A percentile compares a stretch with the other conserved stretches of the same genome.
These are phyloP conservation scores for Botryobasidium botryosum DNA, from an alignment of 768 basidiomycete species.

Conservation along the genomic window DNA sequence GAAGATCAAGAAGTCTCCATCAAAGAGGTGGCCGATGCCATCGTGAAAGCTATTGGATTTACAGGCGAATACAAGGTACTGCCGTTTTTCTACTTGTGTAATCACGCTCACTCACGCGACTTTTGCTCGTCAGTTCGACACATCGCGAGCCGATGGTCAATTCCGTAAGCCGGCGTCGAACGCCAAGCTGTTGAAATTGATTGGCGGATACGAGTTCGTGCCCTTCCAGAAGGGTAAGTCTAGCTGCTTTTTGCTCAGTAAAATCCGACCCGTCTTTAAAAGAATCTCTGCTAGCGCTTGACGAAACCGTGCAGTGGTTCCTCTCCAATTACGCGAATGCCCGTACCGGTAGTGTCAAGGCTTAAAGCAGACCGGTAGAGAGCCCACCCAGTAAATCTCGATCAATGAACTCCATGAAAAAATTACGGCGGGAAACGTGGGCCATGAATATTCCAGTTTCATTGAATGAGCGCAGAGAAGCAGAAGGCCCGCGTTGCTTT, in stretches of 20 bases:
- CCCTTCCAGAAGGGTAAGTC: slow-evolving; percentile 66
- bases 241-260: background rate
- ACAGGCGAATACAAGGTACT: slow-evolving; percentile 55
- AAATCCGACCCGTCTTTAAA: background rate
- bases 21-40: slow-evolving; percentile 76
- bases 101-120: background rate
- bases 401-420: no score
- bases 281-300: slow-evolving; percentile 34
- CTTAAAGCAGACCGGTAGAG: no score
- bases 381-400: no score
- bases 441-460: no score
- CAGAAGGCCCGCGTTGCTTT: no score
- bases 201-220: slow-evolving; percentile 73
- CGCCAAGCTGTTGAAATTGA: slow-evolving; percentile 58
- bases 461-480: no score
- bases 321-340: slow-evolving; percentile 61
- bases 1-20: slow-evolving; percentile 93
- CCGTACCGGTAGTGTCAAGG: slow-evolving; percentile 30
- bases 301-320: slow-evolving; percentile 76
- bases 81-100: slow-evolving; percentile 5
- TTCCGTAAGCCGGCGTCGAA: slow-evolving; percentile 95
- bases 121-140: slow-evolving; percentile 52
- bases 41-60: slow-evolving; percentile 71
- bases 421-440: no score
- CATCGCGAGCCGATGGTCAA: slow-evolving; percentile 74